Conservation (phyloP, 2,329 filamentous ascomycete species). For the Aspergillus udagawae region DNA sequence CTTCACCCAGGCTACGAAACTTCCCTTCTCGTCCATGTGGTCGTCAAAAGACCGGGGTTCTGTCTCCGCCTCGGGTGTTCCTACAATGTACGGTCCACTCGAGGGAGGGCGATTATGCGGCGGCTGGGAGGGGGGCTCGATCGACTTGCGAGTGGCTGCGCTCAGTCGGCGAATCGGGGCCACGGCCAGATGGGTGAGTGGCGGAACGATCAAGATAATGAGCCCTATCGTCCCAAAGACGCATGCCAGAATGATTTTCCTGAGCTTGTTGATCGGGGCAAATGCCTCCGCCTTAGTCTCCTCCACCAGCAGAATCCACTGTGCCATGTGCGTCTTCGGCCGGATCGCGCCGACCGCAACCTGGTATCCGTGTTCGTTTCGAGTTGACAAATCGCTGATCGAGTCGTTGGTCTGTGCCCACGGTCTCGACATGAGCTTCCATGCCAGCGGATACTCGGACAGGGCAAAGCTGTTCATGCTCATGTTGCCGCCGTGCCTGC, state of each 20-base stretch:
- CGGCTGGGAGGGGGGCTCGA: conserved; percentile 51
- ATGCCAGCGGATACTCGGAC: conserved; percentile 58
- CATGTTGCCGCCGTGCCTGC: conserved; percentile 17
- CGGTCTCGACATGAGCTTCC: conserved; percentile 55
- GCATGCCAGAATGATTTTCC: conserved; percentile 75
- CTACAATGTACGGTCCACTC: neutral
- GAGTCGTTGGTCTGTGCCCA: conserved; percentile 60
- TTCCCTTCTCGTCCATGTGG: conserved; percentile 13
- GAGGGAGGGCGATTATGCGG: conserved; percentile 8
- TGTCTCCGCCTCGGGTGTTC: neutral
- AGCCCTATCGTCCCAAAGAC: conserved; percentile 78
- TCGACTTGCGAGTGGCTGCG: conserved; percentile 68
- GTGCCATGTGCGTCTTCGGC: conserved; percentile 62
- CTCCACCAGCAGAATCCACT: conserved; percentile 82
- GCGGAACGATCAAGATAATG: conserved; percentile 67
- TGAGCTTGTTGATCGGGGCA: conserved; percentile 68
- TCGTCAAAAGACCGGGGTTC: neutral
- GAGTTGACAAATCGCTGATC: conserved; percentile 63
- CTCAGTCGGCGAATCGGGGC: conserved; percentile 74
- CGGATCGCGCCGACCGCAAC: conserved; percentile 81
- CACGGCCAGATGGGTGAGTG: conserved; percentile 77
- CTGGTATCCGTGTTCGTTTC: conserved; percentile 64
- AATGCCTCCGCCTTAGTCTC: conserved; percentile 71
- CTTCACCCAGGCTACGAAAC: conserved; percentile 9
- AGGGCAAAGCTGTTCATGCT: conserved; percentile 56